Evolutionary conservation across 208 protist species (phyloP), one percentile per base, ranked within the genome.

Genomic region (Trypanosoma lewisi): DNA sequence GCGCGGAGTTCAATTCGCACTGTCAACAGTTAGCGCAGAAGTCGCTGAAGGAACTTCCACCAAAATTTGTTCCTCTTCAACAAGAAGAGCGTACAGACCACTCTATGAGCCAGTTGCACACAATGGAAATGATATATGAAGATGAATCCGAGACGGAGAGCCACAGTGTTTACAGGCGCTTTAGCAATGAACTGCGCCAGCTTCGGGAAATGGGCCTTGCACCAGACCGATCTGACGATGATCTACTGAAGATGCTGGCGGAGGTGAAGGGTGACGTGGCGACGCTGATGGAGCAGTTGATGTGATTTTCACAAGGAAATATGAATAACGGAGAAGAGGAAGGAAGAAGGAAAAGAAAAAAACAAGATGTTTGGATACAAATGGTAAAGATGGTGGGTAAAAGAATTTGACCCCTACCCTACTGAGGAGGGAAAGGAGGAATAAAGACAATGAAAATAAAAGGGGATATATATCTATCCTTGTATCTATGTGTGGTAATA

Each of bases 11-110:
- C 64, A 73, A 88, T 23, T 60, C 60, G 4, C 71, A 68, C 63
- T 92, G 86, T 65, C 65, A 59, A 5, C 67, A 83, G 50, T 49
- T 97, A 16, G 83, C 91, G 3, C 73, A 91, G 19, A 97, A 97
- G 67, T 94, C 96, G 9, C 79, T 95, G n/a, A 53, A 52, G 1
- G 82, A 93, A 61, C 84, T 98, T 60, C 96, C 96, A 17, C 67
- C 66, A 0, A 82, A 95, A 67, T 97, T 94, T 67, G 83, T 95
- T 51, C 71, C 83, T 7, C 84, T 82, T 8, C 53, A 36, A 23
- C 74, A 80, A 68, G 82, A 93, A 50, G 89, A 95, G 63, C 63
- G 57, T 37, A 49, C 77, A 16, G 87, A 87, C 16, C 48, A n/a
- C 19, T 34, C 68, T 42, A 30, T 67, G 19, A 69, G 74, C 36